Evolutionary conservation across 768 basidiomycete genomes (phyloP).

Genomic region (Crassisporium funariophilum): DNA sequence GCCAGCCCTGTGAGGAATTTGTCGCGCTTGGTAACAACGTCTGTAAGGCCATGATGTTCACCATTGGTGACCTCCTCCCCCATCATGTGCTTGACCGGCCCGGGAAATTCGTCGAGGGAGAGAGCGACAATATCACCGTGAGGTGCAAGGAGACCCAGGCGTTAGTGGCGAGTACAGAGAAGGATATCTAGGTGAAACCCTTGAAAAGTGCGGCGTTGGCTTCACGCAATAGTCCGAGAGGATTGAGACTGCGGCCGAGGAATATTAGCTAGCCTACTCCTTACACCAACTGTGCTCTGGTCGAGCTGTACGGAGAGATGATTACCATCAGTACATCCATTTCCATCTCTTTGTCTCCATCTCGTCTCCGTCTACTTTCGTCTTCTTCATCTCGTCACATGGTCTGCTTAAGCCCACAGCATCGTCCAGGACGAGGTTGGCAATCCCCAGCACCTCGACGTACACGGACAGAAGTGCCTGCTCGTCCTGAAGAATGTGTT

Average conservation of each 20-base stretch:
- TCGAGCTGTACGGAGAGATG: slow-evolving; percentile 34
- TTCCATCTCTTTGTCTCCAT: slow-evolving; percentile 4
- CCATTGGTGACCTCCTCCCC: background rate
- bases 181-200: slow-evolving; percentile 22
- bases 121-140: slow-evolving; percentile 7
- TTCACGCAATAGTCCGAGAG: slow-evolving; percentile 29
- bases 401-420: background rate
- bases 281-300: slow-evolving; percentile 34
- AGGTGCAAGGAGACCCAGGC: slow-evolving; percentile 16
- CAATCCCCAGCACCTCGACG: background rate
- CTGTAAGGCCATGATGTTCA: slow-evolving; percentile 26
- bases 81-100: slow-evolving; percentile 25
- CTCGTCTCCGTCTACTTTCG: background rate
- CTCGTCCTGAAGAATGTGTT: background rate
- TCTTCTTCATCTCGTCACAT: background rate
- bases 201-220: slow-evolving; percentile 32
- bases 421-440: background rate
- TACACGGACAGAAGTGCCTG: background rate
- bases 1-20: slow-evolving; percentile 29
- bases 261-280: no score
- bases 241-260: slow-evolving; percentile 21
- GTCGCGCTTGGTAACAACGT: slow-evolving; percentile 30
- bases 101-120: slow-evolving; percentile 11
- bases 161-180: slow-evolving; percentile 21
- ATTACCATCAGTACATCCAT: slow-evolving; percentile 24